Percentiles rank a stretch among this genome's conserved stretches.
Evolutionary conservation across 2,329 filamentous ascomycete genomes (phyloP).

Genomic region (Beauveria scarabaeidicola): DNA sequence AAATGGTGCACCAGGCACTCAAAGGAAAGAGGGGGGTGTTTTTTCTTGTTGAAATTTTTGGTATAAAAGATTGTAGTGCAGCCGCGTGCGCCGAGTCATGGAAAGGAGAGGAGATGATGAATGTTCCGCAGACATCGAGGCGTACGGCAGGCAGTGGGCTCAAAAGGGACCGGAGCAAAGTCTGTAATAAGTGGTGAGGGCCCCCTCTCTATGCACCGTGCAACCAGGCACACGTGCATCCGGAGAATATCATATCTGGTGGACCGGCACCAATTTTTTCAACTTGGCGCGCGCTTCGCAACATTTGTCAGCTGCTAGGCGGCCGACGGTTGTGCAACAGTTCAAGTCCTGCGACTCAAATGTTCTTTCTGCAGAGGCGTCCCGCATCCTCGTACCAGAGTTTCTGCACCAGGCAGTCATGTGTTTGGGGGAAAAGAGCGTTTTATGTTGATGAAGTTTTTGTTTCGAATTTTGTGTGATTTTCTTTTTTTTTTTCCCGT

Average conservation of each 20-base stretch:
- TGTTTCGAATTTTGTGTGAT: not conserved
- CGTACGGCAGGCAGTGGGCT: not conserved
- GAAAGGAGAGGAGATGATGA: too few species aligned
- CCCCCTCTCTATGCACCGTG: too few species aligned
- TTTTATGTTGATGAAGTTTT: too few species aligned
- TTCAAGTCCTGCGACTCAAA: too few species aligned
- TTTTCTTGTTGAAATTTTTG: not conserved
- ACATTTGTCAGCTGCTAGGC: not conserved
- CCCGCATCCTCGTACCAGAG: too few species aligned
- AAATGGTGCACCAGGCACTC: not conserved
- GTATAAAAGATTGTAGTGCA: not conserved
- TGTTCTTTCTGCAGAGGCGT: too few species aligned
- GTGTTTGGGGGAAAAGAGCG: too few species aligned
- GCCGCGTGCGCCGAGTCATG: not conserved
- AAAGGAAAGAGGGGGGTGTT: too few species aligned
- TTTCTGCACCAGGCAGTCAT: not conserved
- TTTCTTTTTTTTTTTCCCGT: not conserved
- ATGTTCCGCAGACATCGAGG: slow-evolving; percentile 2
- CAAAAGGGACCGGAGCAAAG: not conserved
- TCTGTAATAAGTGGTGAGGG: not conserved
- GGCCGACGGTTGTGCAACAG: too few species aligned
- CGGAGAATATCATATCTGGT: too few species aligned
- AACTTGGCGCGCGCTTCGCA: not conserved
- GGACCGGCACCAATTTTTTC: not conserved
- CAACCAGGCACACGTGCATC: not conserved